phyloP scores from a whole-genome alignment of 2,329 filamentous ascomycete species.

The Fusarium aywerte region DNA sequence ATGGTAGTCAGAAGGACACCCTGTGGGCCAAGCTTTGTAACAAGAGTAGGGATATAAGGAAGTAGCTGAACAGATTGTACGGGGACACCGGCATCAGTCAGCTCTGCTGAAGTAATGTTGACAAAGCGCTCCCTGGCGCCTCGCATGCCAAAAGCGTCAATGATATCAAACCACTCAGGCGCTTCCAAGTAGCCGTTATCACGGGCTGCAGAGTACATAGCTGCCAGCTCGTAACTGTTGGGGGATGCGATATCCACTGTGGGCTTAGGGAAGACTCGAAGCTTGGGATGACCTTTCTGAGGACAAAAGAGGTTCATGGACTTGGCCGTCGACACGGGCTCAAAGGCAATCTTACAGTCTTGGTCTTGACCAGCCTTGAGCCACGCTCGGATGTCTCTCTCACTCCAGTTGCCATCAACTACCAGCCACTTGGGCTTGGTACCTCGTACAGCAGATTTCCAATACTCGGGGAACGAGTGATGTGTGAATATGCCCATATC shows the following conservation, averaged over 20 bases:
- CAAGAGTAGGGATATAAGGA: constrained; percentile 85
- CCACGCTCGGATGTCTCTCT: constrained; percentile 73
- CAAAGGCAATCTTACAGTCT: constrained; percentile 75
- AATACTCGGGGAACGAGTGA: constrained; percentile 64
- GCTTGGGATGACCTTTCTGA: constrained; percentile 51
- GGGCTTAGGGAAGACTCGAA: constrained; percentile 68
- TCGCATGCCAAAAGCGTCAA: constrained; percentile 82
- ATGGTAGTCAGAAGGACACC: constrained; percentile 82
- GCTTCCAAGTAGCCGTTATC: constrained; percentile 74
- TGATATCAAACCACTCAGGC: constrained; percentile 79
- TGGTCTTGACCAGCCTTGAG: constrained; percentile 68
- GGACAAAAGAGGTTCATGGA: constrained; percentile 72
- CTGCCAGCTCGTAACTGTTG: constrained; percentile 81
- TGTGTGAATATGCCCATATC: constrained; percentile 88
- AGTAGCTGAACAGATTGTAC: constrained; percentile 86
- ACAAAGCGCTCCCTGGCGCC: constrained; percentile 79
- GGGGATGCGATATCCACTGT: constrained; percentile 82
- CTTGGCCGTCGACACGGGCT: constrained; percentile 89
- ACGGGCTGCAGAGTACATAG: constrained; percentile 80
- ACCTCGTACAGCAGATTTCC: constrained; percentile 67
- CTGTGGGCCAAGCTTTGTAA: constrained; percentile 82
- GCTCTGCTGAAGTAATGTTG: constrained; percentile 69
- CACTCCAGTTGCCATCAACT: constrained; percentile 87
- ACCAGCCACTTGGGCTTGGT: constrained; percentile 79
- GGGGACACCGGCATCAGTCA: constrained; percentile 85